A percentile compares a stretch with the other conserved stretches of the same genome.
These are phyloP conservation scores for Aspergillus ibericus DNA, from an alignment of 2,329 filamentous ascomycete genomes.

Conservation along the genomic window DNA sequence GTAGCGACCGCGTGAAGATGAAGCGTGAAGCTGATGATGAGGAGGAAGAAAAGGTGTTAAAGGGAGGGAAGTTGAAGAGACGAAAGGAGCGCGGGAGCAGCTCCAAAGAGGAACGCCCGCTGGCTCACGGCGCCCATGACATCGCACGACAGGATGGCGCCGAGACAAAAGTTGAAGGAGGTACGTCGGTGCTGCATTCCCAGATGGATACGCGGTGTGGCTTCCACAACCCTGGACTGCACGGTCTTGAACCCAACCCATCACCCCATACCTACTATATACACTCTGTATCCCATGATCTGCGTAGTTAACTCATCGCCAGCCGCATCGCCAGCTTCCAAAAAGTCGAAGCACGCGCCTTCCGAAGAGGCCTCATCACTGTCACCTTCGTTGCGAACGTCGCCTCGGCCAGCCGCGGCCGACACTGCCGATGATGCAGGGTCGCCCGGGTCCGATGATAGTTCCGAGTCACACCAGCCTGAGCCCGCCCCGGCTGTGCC, in stretches of 20 bases:
- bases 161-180: constrained; percentile 59
- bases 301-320: constrained; percentile 9
- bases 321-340: constrained; percentile 40
- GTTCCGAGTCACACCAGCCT: constrained; percentile 60
- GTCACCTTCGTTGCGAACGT: constrained; percentile 44
- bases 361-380: constrained; percentile 41
- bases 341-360: constrained; percentile 38
- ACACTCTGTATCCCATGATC: no score
- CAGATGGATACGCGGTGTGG: not conserved
- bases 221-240: no score
- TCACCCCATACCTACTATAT: not conserved
- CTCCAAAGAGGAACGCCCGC: constrained; percentile 60
- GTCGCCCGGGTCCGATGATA: constrained; percentile 62
- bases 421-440: constrained; percentile 63
- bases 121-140: constrained; percentile 63
- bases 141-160: constrained; percentile 64
- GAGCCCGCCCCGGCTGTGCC: constrained; percentile 61
- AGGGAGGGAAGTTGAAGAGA: constrained; percentile 70
- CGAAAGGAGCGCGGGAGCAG: constrained; percentile 66
- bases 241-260: no score
- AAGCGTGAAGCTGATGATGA: constrained; percentile 48
- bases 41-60: constrained; percentile 50
- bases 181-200: constrained; percentile 26
- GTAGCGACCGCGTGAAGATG: constrained; percentile 48
- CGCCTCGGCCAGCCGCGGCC: constrained; percentile 46